Conservation (phyloP, 73 alveolate species). For the Blepharisma japonicum region DNA sequence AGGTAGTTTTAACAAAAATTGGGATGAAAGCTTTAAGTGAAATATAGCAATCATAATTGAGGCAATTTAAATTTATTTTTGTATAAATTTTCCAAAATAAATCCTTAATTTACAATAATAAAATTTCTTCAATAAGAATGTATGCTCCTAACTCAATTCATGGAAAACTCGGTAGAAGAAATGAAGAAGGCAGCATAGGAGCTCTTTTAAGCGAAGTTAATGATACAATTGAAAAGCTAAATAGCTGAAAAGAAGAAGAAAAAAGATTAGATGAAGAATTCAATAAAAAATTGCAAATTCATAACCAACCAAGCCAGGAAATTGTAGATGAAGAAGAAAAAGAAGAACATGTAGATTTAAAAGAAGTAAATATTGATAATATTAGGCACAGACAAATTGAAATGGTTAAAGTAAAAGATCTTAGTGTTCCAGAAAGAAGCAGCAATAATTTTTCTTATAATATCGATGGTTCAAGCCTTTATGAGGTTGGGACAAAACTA, state of each 20-base stretch:
- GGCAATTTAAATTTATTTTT: too few relatives aligned
- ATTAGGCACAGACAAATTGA: background rate
- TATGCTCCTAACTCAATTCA: slow-evolving; percentile 18
- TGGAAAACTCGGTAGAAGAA: background rate
- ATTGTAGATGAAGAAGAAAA: slow-evolving; percentile 7
- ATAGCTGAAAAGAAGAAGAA: slow-evolving; percentile 11
- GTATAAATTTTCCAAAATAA: too few relatives aligned
- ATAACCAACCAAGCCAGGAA: background rate
- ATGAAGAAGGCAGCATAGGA: slow-evolving; percentile 19
- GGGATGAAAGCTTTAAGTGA: too few relatives aligned
- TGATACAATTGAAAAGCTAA: slow-evolving; percentile 7
- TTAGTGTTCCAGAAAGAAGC: background rate
- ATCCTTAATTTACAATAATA: too few relatives aligned
- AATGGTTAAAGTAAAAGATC: background rate
- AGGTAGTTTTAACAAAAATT: too few relatives aligned
- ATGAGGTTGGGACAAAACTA: background rate
- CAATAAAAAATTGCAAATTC: background rate
- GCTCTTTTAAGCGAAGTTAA: slow-evolving; percentile 11
- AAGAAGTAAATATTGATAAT: background rate
- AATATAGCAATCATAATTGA: too few relatives aligned
- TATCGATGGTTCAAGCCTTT: background rate
- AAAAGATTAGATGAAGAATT: slow-evolving; percentile 10
- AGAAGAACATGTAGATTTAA: background rate
- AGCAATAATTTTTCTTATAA: background rate
- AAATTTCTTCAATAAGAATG: background rate